These are phyloP conservation scores for Aspergillus nanangensis DNA, from an alignment of 495 filamentous ascomycete species.

Conservation along the genomic window DNA sequence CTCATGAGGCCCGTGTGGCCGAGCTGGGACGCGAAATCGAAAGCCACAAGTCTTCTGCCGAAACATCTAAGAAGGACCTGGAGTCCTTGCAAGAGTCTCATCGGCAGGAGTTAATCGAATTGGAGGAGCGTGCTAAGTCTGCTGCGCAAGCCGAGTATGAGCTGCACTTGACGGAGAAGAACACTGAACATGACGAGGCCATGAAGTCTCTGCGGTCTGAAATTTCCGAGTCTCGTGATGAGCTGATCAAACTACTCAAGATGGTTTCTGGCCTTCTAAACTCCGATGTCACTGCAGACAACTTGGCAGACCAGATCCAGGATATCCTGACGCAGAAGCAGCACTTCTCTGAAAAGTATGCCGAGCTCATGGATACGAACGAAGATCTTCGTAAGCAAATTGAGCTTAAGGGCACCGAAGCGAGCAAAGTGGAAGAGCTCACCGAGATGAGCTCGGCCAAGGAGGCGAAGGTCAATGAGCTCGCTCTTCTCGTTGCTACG, in stretches of 20 bases:
- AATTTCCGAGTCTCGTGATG: constrained; percentile 63
- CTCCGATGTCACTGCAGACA: constrained; percentile 43
- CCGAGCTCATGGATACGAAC: constrained; percentile 37
- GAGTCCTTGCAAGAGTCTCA: constrained; percentile 52
- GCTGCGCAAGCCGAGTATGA: constrained; percentile 42
- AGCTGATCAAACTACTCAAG: constrained; percentile 57
- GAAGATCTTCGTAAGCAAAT: constrained; percentile 50
- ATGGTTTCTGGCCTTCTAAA: constrained; percentile 46
- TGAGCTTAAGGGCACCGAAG: constrained; percentile 43
- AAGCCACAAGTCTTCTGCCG: constrained; percentile 47
- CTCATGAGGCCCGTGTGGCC: constrained; percentile 48
- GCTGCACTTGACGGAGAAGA: constrained; percentile 39
- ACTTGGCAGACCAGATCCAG: constrained; percentile 43
- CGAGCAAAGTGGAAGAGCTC: constrained; percentile 28
- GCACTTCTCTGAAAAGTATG: constrained; percentile 42
- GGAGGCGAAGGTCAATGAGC: constrained; percentile 45
- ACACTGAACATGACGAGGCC: constrained; percentile 54
- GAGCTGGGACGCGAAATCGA: constrained; percentile 56
- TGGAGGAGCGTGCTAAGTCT: constrained; percentile 37
- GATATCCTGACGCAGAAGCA: constrained; percentile 42
- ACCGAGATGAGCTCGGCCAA: constrained; percentile 31
- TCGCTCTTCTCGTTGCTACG: constrained; percentile 49
- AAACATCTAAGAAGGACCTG: constrained; percentile 49
- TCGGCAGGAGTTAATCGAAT: constrained; percentile 44
- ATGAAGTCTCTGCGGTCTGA: constrained; percentile 62